Base-by-base conservation (phyloP, 148 eudicot genomes). In the Suaeda aralocaspica region DNA sequence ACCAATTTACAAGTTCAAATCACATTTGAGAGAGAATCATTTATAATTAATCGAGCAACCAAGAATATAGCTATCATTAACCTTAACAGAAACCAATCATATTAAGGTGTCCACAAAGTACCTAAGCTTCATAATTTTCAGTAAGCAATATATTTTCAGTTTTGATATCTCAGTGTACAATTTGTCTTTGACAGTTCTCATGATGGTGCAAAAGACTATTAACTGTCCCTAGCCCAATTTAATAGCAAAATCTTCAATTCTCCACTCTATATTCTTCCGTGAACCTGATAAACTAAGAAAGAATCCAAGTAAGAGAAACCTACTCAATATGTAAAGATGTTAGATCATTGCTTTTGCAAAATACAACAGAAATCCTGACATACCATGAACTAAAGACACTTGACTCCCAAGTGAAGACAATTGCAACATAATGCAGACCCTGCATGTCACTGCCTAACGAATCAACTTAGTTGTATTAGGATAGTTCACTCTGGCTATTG, bases 141-240 rank as follows among this genome's bases (percentile, higher is more conserved):
- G 96, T 83, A 50, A 93, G 92, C 41, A 93, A 74, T 78, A 93
- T 81, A 68, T 93, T 93, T 71, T 84, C 95, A 39, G 95, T 85
- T 83, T 93, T 93, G 45, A 93, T 90, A 81, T 93, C 98, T 81
- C 98, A 82, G 67, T 92, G 98, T 65, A 92, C 90, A 30, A 92
- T 88, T 77, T 96, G 79, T 68, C 93, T 83, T 68, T 82, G 92
- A 76, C 98, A 93, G 49, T 70, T 66, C 63, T 90, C 96, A 59
- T 93, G 98, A 72, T 90, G 92, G 81, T 93, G 88, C 31, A 78
- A 64, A 25, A 93, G 82, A 59, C 96, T 96, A 72, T 87, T 87
- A 56, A 95, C 92, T 55, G 79, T 83, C 67, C 98, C 98, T 10
- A 88, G 64, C 30, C 87, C 83, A 59, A 93, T 88, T 72, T 87